Conservation (phyloP, 2,329 filamentous ascomycete species). For the Didymella segeticola region DNA sequence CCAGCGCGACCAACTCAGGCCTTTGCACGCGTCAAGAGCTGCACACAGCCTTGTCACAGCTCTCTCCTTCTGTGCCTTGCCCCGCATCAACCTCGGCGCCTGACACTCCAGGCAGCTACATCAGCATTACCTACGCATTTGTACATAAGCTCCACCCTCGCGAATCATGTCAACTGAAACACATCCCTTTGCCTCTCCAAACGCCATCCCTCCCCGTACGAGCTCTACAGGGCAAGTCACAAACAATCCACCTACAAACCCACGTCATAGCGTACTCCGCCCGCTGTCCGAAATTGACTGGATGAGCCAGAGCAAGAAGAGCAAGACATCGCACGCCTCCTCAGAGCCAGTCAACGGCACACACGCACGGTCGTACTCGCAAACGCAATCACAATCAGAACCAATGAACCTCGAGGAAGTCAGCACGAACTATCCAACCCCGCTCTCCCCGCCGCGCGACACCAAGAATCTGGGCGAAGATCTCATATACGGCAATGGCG, state of each 20-base stretch:
- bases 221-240: constrained; percentile 45
- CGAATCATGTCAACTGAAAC: constrained; percentile 14
- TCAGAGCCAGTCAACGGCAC: constrained; percentile 15
- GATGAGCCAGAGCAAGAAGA: constrained; percentile 50
- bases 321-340: constrained; percentile 40
- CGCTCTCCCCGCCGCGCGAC: constrained; percentile 36
- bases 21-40: constrained; percentile 16
- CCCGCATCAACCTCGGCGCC: constrained; percentile 16
- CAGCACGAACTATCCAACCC: constrained; percentile 38
- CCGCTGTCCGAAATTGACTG: constrained; percentile 50
- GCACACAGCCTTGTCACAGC: constrained; percentile 5
- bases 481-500: constrained; percentile 51
- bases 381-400: constrained; percentile 7
- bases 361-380: constrained; percentile 2
- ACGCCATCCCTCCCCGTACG: constrained; percentile 50
- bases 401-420: constrained; percentile 23
- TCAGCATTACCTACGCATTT: constrained; percentile 14
- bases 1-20: constrained; percentile 9
- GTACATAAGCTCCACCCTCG: constrained; percentile 6
- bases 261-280: constrained; percentile 42
- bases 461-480: constrained; percentile 42
- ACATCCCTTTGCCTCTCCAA: constrained; percentile 47
- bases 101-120: constrained; percentile 14
- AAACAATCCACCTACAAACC: constrained; percentile 36
- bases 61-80: constrained; percentile 3